These are phyloP conservation scores for Sapria himalayana DNA, from an alignment of 345 rosid genomes.

Conservation along the genomic window DNA sequence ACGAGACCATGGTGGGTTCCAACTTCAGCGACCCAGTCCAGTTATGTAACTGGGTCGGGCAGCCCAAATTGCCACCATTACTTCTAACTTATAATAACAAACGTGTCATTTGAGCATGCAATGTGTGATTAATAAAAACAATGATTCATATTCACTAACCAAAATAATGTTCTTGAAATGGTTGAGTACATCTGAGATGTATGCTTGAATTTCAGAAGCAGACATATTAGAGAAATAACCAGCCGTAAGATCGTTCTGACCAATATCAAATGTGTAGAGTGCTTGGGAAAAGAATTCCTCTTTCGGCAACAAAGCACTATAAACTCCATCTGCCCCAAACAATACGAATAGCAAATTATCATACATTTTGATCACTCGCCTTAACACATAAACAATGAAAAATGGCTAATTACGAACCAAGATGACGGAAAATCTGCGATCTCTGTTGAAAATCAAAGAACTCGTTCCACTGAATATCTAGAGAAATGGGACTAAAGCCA, in stretches of 20 bases:
- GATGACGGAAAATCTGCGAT: constrained; percentile 33
- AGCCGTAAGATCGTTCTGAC: constrained; percentile 52
- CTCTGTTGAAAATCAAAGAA: constrained; percentile 31
- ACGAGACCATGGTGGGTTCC: too few relatives aligned
- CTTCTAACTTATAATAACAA: too few relatives aligned
- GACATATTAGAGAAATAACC: constrained; percentile 35
- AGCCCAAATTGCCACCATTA: too few relatives aligned
- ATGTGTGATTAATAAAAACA: too few relatives aligned
- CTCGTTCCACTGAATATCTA: constrained; percentile 42
- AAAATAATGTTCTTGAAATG: constrained; percentile 19
- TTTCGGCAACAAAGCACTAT: constrained; percentile 20
- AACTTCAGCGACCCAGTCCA: too few relatives aligned
- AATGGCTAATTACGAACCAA: constrained; percentile 13
- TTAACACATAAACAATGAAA: not conserved
- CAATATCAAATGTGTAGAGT: constrained; percentile 53
- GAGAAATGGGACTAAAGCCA: constrained; percentile 73
- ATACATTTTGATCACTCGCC: not conserved
- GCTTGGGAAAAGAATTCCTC: constrained; percentile 22
- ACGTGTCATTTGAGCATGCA: too few relatives aligned
- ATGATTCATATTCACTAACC: too few relatives aligned
- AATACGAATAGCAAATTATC: not conserved
- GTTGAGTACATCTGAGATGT: constrained; percentile 27
- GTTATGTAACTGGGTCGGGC: too few relatives aligned
- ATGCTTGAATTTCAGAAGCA: constrained; percentile 15
- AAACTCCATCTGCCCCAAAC: constrained; percentile 19